A percentile compares a stretch with the other conserved stretches of the same genome.
These are phyloP conservation scores for Voacanga thouarsii DNA, from an alignment of 257 asterid species.

Conservation along the genomic window DNA sequence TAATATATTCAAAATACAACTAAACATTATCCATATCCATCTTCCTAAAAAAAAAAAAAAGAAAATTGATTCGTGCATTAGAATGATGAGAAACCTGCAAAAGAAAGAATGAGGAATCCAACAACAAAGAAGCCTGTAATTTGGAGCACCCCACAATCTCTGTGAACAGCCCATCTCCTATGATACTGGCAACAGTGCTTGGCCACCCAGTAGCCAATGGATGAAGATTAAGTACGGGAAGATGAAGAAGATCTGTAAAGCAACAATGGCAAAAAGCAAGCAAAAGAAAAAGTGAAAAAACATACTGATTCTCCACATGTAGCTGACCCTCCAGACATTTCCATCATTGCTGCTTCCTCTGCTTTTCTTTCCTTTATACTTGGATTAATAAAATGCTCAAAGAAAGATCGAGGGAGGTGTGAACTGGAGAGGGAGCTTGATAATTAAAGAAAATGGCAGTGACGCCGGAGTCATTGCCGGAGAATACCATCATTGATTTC, in stretches of 20 bases:
- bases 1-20: no score
- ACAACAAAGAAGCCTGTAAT: constrained; percentile 8
- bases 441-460: constrained; percentile 27
- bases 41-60: not conserved
- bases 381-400: not conserved
- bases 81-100: not conserved
- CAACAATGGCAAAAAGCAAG: constrained; percentile 35
- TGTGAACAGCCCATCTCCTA: not conserved
- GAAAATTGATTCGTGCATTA: not conserved
- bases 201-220: not conserved
- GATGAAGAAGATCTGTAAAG: constrained; percentile 67
- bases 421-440: not conserved
- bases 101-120: constrained; percentile 9
- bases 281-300: constrained; percentile 31
- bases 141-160: constrained; percentile 8
- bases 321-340: constrained; percentile 49
- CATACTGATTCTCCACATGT: constrained; percentile 45
- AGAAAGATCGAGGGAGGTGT: not conserved
- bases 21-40: no score
- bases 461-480: constrained; percentile 44
- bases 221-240: constrained; percentile 5
- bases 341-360: constrained; percentile 74
- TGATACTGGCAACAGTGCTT: constrained; percentile 4
- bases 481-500: constrained; percentile 49
- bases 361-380: constrained; percentile 5